These are phyloP conservation scores for Talaromyces proteolyticus DNA, from an alignment of 495 filamentous ascomycete species.

Conservation along the genomic window DNA sequence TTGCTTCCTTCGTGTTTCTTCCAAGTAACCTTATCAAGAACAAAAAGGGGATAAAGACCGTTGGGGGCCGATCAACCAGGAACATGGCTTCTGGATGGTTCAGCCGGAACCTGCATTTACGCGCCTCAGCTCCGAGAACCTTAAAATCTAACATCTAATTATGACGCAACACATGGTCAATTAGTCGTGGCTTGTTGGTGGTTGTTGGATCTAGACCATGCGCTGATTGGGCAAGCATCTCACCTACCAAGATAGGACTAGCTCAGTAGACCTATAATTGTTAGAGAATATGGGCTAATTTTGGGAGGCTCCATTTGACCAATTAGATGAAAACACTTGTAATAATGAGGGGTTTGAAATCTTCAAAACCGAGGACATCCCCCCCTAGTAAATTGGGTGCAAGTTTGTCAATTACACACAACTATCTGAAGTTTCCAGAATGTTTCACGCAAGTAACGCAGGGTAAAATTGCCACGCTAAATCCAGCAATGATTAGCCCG, in stretches of 20 bases:
- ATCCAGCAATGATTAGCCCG: no score
- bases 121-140: no score
- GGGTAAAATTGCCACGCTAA: background rate
- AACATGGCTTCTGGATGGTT: no score
- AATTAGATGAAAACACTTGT: background rate
- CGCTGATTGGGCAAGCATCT: constrained; percentile 15
- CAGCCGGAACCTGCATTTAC: no score
- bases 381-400: background rate
- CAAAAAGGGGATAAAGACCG: no score
- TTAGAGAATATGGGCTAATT: background rate
- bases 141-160: no score
- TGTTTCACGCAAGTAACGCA: background rate
- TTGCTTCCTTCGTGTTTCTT: no score
- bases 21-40: no score
- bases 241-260: constrained; percentile 11
- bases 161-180: no score
- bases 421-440: background rate
- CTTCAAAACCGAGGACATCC: background rate
- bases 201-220: background rate
- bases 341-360: background rate
- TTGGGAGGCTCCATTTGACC: background rate
- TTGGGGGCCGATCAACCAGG: no score
- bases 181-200: no score
- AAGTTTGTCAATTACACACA: background rate
- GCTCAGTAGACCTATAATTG: background rate